These are phyloP conservation scores for Epipyxis sp. DNA, from an alignment of 108 stramenopile genomes.

Conservation along the genomic window DNA sequence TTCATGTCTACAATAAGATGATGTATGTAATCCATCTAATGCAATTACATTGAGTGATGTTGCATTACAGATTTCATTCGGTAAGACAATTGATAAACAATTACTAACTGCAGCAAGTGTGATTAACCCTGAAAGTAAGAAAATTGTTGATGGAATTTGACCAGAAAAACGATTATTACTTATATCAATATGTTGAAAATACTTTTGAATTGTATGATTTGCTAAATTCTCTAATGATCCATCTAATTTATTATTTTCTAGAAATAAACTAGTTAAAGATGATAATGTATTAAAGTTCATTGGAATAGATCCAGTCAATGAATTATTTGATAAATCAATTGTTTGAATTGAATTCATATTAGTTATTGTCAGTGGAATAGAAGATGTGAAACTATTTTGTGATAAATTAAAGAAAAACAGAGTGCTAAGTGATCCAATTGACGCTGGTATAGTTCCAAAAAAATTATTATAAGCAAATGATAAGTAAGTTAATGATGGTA, in stretches of 20 bases:
- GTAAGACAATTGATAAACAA: conserved; percentile 14
- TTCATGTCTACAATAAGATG: background rate
- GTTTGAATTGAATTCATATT: conserved; percentile 5
- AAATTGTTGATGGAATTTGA: background rate
- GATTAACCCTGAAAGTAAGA: background rate
- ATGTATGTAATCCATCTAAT: conserved; percentile 8
- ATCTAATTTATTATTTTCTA: too few relatives aligned
- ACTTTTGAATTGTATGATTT: too few relatives aligned
- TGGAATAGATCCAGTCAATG: conserved; percentile 7
- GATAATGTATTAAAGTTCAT: too few relatives aligned
- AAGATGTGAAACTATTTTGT: too few relatives aligned
- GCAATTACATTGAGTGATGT: background rate
- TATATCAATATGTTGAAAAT: background rate
- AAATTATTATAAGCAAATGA: too few relatives aligned
- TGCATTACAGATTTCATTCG: conserved; percentile 1
- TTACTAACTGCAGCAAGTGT: background rate
- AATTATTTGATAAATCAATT: background rate
- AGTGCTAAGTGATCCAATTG: too few relatives aligned
- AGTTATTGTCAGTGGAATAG: too few relatives aligned
- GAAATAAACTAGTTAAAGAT: too few relatives aligned
- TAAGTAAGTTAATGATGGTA: too few relatives aligned
- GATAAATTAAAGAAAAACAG: too few relatives aligned
- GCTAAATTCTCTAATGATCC: too few relatives aligned
- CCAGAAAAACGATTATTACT: background rate
- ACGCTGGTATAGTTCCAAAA: too few relatives aligned